Evolutionary conservation across 768 basidiomycete species (phyloP).

Genomic region (Hebeloma cylindrosporum): DNA sequence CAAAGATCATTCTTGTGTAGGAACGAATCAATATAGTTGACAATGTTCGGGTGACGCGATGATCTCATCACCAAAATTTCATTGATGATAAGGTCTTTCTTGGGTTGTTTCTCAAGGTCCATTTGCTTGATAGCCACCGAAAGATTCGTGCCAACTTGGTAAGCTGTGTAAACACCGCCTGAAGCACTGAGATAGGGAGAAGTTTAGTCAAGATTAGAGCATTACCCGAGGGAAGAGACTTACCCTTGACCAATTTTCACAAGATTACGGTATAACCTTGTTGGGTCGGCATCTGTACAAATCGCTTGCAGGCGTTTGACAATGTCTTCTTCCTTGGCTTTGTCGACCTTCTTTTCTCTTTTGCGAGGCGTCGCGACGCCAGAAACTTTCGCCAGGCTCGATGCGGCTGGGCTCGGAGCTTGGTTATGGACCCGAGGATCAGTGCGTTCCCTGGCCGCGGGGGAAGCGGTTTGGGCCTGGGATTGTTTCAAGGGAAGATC

Average conservation of each 20-base stretch:
- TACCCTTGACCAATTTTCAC: slow-evolving; percentile 99
- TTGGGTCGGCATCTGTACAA: slow-evolving; percentile 97
- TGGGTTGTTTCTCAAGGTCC: slow-evolving; percentile 99
- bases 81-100: slow-evolving; percentile 99
- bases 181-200: slow-evolving; percentile 62
- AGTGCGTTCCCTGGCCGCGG: slow-evolving; percentile 31
- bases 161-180: slow-evolving; percentile 97
- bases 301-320: slow-evolving; percentile 89
- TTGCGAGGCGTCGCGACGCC: slow-evolving; percentile 82
- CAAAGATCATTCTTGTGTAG: slow-evolving; percentile 96
- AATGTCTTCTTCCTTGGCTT: slow-evolving; percentile 83
- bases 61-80: slow-evolving; percentile 99
- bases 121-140: slow-evolving; percentile 99
- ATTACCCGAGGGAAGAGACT: slow-evolving; percentile 26
- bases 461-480: slow-evolving; percentile 14
- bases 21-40: slow-evolving; percentile 99
- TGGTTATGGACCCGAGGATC: slow-evolving; percentile 46
- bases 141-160: slow-evolving; percentile 92
- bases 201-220: slow-evolving; percentile 10
- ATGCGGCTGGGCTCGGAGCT: slow-evolving; percentile 61
- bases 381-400: slow-evolving; percentile 64
- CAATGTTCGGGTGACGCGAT: slow-evolving; percentile 96
- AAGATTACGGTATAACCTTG: slow-evolving; percentile 85
- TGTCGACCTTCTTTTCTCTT: slow-evolving; percentile 85
- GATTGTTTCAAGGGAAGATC: slow-evolving; percentile 52